Evolutionary conservation across 2,329 filamentous ascomycete species (phyloP), one percentile per base, ranked within the genome.

Genomic region (Stenocarpella maydis): DNA sequence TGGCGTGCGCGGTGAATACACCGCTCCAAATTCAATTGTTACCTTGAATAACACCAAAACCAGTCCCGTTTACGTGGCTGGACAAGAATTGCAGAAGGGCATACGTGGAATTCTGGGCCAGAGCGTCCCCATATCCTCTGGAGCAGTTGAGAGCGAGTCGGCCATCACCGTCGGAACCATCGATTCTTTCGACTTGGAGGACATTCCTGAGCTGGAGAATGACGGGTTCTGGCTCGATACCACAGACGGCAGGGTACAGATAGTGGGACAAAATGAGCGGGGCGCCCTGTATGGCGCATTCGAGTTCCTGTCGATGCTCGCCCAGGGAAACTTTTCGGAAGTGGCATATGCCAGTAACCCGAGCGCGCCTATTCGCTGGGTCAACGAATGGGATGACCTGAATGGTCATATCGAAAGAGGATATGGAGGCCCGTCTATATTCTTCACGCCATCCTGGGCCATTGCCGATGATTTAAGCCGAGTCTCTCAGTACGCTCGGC

Each of bases 341-440:
- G 81, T 84, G 0, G 76, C 83, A 5, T 83, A 84, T 55, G 78
- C 83, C 2, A 84, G 83, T 10, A 91, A 86, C 72, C 89, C 90
- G 0, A 82, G 84, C 68, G 88, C 86, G 0, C 86, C 86, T 0
- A 86, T 93, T 50, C 84, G 91, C 72, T 92, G 90, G 91, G 85
- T 88, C 0, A 92, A 93, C 74, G 86, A 93, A 72, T 93, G 91
- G 91, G 90, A 93, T 75, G 92, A 93, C 72, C 81, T 92, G 76
- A 86, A 90, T 69, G 86, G 90, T 15, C 88, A 84, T 49, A 88
- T 93, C 53, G 91, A 92, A 76, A 82, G 90, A 65, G 91, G 91
- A 21, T 93, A 91, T 73, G 90, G 84, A 4, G 91, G 91, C 0
- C 79, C 83, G 0, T 92, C 90, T 0, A 90, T 92, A 67, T 93